Base-by-base conservation (phyloP, 2,329 filamentous ascomycete species). In the Chaetomium sp. region DNA sequence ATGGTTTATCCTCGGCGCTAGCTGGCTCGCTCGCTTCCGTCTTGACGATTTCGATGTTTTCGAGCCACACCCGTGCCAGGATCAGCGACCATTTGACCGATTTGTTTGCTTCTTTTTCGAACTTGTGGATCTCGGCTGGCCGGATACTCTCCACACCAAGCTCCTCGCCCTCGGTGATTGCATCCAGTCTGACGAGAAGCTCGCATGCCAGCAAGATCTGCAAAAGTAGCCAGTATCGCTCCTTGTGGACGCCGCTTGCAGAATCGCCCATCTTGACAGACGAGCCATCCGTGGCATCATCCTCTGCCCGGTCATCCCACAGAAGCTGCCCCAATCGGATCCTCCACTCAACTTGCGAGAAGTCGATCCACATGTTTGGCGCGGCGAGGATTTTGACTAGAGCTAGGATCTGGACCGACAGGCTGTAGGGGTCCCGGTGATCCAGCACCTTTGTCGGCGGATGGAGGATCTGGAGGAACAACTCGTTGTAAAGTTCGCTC, bases 261-360 rank as follows among this genome's bases (percentile, higher is more conserved):
- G 78, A 78, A 25, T 80, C 78, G 23, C 79, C 80, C 65, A 85
- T 82, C 57, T 80, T 79, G 55, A 83, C 80, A 12, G 80, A 79
- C n/a, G 81, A 79, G 25, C 81, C 80, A 64, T 86, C 85, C 51
- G 81, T 80, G n/a, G 82, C 69, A 55, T 82, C 79, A 68, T 85
- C 83, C 50, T 83, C 82, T 29, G 80, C 73, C 6, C 79, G 76
- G 19, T 80, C 77, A 19, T 83, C 87, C 89, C 89, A 92, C 2
- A 92, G 76, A 50, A 92, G 82, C 75, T 91, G 89, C 7, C 90
- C 90, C 1, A 92, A 79, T 13, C 88, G 82, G 64, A 92, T 89
- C 45, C 90, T 83, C 89, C 89, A 92, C 73, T 92, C 89, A 7
- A 92, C 87, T 35, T 87, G 82, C 23, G 88, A 89, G 69, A 92